Percentiles rank a stretch among this genome's conserved stretches.
phyloP scores from a whole-genome alignment of 1,139 yeast species.

The Spencermartinsiella ligniputridi region DNA sequence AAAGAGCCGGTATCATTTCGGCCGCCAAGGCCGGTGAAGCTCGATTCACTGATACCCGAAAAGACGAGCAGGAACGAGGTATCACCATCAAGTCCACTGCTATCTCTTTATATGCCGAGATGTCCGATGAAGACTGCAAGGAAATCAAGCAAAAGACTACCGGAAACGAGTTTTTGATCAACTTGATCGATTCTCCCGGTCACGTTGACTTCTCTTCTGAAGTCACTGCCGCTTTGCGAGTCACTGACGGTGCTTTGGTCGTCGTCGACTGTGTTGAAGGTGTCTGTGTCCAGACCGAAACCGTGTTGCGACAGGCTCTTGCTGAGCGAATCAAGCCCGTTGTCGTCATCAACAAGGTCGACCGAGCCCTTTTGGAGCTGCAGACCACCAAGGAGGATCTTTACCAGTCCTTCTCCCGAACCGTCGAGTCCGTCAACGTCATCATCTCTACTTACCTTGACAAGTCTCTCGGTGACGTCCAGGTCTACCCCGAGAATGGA shows the following conservation, averaged over 20 bases:
- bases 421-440: conserved; percentile 98
- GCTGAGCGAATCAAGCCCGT: conserved; percentile 99
- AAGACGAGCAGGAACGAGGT: conserved; percentile 99
- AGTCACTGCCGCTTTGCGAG: conserved; percentile 99
- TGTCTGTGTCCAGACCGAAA: conserved; percentile 99
- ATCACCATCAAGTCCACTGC: conserved; percentile 99
- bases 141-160: conserved; percentile 94
- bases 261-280: conserved; percentile 99
- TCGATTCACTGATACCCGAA: conserved; percentile 99
- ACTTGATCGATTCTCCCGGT: conserved; percentile 99
- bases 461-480: conserved; percentile 87
- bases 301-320: conserved; percentile 98
- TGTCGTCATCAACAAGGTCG: conserved; percentile 97
- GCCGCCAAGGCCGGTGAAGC: conserved; percentile 99
- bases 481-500: conserved; percentile 98
- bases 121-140: conserved; percentile 86
- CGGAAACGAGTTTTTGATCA: conserved; percentile 93
- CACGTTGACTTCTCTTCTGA: conserved; percentile 99
- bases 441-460: conserved; percentile 95
- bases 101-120: conserved; percentile 88
- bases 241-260: conserved; percentile 99
- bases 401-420: conserved; percentile 97
- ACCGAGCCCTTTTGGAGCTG: conserved; percentile 98
- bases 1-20: conserved; percentile 98
- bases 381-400: conserved; percentile 99